Evolutionary conservation across 2,329 filamentous ascomycete species (phyloP).

Genomic region (Teratosphaeria gauchensis): DNA sequence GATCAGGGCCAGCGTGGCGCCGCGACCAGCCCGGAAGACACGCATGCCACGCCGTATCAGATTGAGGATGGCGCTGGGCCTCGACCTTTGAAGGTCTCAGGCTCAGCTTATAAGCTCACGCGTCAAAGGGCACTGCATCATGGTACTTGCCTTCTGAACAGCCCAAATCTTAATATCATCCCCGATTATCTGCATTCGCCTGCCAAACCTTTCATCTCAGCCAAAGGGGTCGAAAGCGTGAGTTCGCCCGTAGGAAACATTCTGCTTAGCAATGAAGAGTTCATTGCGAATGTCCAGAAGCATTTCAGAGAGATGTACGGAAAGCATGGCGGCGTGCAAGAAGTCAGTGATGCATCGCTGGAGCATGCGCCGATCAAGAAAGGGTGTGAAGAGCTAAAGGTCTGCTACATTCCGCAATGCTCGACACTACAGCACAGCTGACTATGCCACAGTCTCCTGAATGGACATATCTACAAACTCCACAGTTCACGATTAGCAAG

Average conservation of each 20-base stretch:
- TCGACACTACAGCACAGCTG: constrained; percentile 23
- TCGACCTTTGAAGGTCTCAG: constrained; percentile 64
- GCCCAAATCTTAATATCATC: constrained; percentile 63
- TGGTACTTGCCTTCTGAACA: constrained; percentile 75
- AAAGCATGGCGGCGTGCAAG: constrained; percentile 28
- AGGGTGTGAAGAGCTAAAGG: constrained; percentile 54
- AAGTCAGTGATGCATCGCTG: constrained; percentile 46
- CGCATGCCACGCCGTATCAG: constrained; percentile 37
- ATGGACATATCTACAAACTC: constrained; percentile 82
- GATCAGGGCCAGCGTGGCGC: constrained; percentile 34
- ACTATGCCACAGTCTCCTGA: constrained; percentile 42
- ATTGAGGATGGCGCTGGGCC: constrained; percentile 16
- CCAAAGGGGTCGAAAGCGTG: constrained; percentile 84
- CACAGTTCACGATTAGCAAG: constrained; percentile 53
- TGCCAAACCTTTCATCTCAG: constrained; percentile 63
- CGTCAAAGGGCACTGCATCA: constrained; percentile 76
- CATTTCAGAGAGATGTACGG: constrained; percentile 61
- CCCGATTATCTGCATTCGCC: constrained; percentile 67
- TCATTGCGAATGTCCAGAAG: constrained; percentile 38
- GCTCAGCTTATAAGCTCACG: constrained; percentile 91
- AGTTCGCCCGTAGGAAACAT: constrained; percentile 77
- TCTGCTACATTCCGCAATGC: constrained; percentile 20
- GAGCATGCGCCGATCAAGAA: constrained; percentile 47
- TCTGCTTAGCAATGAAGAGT: constrained; percentile 41
- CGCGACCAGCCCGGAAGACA: constrained; percentile 28